Evolutionary conservation across 2,329 filamentous ascomycete species (phyloP), one percentile per base, ranked within the genome.

Genomic region (Allantophomopsis lycopodina): DNA sequence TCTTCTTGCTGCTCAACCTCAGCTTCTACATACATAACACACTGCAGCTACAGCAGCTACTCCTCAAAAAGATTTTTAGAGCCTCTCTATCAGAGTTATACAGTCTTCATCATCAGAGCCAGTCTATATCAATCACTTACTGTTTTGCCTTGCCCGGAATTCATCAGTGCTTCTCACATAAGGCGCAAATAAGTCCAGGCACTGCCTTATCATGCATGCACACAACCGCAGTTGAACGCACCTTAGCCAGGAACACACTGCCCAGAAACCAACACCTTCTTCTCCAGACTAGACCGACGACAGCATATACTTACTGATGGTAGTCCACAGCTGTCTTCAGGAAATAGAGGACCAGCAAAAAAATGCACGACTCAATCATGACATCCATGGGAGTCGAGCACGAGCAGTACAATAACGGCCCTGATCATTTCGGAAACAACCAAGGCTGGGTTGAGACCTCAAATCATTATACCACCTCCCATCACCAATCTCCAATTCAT

Each of bases 401-500:
- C 42, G 52, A 56, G 35, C 50, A 54, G 35, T 51, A 56, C 30
- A 52, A 54, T 44, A 46, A 65, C 52, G 61, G 64, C 48, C 61
- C 68, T 48, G 59, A 55, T 46, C 65, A 65, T 40, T 58, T 65
- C 42, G 58, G 62, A 47, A 62, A 58, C 53, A 65, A 71, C 44
- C 61, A 60, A 51, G 35, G 35, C n/a, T 76, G 74, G 75, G 63
- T 64, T 36, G 68, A 69, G 51, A 69, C 77, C 66, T 61, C 51
- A 41, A 48, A 46, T 36, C 23, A 28, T 28, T 60, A 58, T 40
- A 51, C 45, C 38, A 52, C 57, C 31, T 53, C 76, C 12, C 83
- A 84, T 51, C 76, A 77, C 48, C 74, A 79, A 45, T 81, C 79
- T 42, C 75, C 79, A 17, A 74, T 85, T 60, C 67, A 76, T 32